Conservation (phyloP, 768 basidiomycete species). For the Mycena leptocephala region DNA sequence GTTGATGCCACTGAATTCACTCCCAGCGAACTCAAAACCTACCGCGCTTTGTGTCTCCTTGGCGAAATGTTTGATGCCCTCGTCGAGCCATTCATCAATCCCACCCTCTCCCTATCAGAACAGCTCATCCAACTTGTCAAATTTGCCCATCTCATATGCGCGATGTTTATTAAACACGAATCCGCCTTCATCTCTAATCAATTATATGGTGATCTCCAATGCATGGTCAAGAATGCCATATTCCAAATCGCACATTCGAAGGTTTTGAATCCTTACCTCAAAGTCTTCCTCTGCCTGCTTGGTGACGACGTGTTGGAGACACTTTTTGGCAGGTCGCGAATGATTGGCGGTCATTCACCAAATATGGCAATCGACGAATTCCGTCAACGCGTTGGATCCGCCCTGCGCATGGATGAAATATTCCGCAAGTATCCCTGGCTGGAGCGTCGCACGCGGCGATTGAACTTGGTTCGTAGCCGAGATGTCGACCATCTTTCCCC, state of each 20-base stretch:
- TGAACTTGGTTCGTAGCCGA: slow-evolving; percentile 13
- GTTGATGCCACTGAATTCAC: slow-evolving; percentile 31
- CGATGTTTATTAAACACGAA: slow-evolving; percentile 17
- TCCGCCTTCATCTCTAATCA: slow-evolving; percentile 25
- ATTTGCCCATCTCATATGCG: slow-evolving; percentile 13
- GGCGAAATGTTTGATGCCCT: slow-evolving; percentile 46
- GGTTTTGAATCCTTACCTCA: not conserved
- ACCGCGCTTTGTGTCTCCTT: slow-evolving; percentile 40
- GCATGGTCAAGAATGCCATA: slow-evolving; percentile 11
- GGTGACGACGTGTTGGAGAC: slow-evolving; percentile 39
- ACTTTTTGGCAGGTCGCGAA: slow-evolving; percentile 34
- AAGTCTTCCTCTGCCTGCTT: slow-evolving; percentile 28
- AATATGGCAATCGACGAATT: slow-evolving; percentile 16
- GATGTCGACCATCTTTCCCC: slow-evolving; percentile 31
- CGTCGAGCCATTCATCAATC: slow-evolving; percentile 33
- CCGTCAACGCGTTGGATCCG: slow-evolving; percentile 9
- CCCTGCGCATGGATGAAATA: slow-evolving; percentile 23
- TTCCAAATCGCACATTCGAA: slow-evolving; percentile 6
- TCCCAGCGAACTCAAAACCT: slow-evolving; percentile 37
- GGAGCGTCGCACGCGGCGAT: slow-evolving; percentile 19
- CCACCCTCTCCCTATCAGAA: slow-evolving; percentile 17
- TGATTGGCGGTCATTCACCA: slow-evolving; percentile 34
- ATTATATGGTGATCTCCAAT: slow-evolving; percentile 15
- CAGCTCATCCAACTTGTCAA: slow-evolving; percentile 5
- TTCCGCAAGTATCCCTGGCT: slow-evolving; percentile 13